Conservation (phyloP, 2,329 filamentous ascomycete genomes). For the Pseudopyricularia cyperi region DNA sequence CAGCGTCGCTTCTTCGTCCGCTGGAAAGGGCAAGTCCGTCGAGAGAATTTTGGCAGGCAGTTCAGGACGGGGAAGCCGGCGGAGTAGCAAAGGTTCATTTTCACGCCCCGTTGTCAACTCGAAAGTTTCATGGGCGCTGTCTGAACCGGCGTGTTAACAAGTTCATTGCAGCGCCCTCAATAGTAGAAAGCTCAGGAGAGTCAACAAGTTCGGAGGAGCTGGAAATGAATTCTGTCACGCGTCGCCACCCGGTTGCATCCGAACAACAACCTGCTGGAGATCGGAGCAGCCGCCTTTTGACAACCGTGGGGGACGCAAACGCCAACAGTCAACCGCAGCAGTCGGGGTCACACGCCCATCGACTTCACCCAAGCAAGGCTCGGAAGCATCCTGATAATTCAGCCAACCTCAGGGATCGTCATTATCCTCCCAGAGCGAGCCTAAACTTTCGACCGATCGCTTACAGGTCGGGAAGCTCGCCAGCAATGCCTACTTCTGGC, state of each 20-base stretch:
- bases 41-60: conserved; percentile 14
- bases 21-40: conserved; percentile 30
- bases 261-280: neutral
- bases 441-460: neutral
- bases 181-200: conserved; percentile 21
- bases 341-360: neutral
- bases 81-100: conserved; percentile 23
- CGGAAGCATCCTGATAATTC: neutral
- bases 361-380: neutral
- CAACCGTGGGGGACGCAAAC: neutral
- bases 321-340: neutral
- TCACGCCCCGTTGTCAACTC: conserved; percentile 5
- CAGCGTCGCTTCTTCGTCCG: conserved; percentile 5
- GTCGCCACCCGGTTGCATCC: neutral
- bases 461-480: neutral
- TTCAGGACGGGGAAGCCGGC: conserved; percentile 19
- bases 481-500: neutral
- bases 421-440: neutral
- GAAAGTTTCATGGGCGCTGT: neutral
- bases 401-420: neutral
- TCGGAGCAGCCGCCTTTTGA: conserved; percentile 3
- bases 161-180: conserved; percentile 10
- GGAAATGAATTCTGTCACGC: conserved; percentile 19
- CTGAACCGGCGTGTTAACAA: conserved; percentile 3
- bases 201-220: conserved; percentile 26